A percentile compares a stretch with the other conserved stretches of the same genome.
Conservation (phyloP, 805 yeast species). For the Cyberlindnera veronae region DNA sequence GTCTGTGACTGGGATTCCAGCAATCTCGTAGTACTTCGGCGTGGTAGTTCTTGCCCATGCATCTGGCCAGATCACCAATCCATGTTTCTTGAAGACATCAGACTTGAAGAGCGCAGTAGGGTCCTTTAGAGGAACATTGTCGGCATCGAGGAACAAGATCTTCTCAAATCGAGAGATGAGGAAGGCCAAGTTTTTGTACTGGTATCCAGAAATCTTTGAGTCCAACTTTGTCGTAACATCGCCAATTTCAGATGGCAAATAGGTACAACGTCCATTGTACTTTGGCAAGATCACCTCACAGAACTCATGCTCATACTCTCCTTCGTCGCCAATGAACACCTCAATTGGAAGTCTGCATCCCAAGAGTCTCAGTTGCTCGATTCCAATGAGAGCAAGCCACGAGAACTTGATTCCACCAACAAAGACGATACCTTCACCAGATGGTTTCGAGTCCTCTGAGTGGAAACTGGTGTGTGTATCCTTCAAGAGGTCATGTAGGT, state of each 20-base stretch:
- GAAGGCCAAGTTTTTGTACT: slow-evolving; percentile 62
- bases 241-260: slow-evolving; percentile 52
- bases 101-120: slow-evolving; percentile 51
- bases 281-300: slow-evolving; percentile 59
- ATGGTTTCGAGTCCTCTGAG: slow-evolving; percentile 25
- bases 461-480: slow-evolving; percentile 39
- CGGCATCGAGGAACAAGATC: slow-evolving; percentile 68
- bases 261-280: slow-evolving; percentile 60
- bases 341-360: slow-evolving; percentile 70
- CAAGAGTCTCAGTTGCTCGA: slow-evolving; percentile 55
- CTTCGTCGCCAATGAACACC: slow-evolving; percentile 58
- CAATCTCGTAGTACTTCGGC: slow-evolving; percentile 55
- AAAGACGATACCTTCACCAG: slow-evolving; percentile 55
- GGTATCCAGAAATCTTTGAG: slow-evolving; percentile 56
- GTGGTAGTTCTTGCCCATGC: slow-evolving; percentile 67
- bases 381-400: slow-evolving; percentile 62
- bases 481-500: slow-evolving; percentile 29
- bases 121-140: slow-evolving; percentile 60
- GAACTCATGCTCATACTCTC: slow-evolving; percentile 64
- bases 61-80: slow-evolving; percentile 64
- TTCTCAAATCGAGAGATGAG: slow-evolving; percentile 68
- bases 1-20: slow-evolving; percentile 35
- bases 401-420: slow-evolving; percentile 78
- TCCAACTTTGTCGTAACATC: slow-evolving; percentile 43
- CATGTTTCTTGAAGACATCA: slow-evolving; percentile 37